A percentile compares a stretch with the other conserved stretches of the same genome.
Evolutionary conservation across 2,329 filamentous ascomycete species (phyloP).

Genomic region (Exophiala aquamarina): DNA sequence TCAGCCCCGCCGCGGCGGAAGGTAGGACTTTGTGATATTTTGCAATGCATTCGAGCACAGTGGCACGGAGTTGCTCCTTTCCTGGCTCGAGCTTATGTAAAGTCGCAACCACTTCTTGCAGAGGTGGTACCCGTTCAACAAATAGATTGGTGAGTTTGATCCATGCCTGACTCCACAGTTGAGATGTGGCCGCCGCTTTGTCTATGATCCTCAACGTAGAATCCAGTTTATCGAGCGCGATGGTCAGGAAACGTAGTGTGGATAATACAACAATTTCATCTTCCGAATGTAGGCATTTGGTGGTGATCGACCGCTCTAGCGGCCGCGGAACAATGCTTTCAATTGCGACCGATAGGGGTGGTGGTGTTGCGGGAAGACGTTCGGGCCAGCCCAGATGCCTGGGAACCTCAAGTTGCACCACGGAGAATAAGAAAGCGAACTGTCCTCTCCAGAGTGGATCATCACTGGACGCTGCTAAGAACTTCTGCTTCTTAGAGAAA

Average conservation of each 20-base stretch:
- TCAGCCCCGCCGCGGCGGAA: conserved; percentile 74
- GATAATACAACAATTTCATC: conserved; percentile 82
- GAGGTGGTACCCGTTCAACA: conserved; percentile 72
- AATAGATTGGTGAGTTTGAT: conserved; percentile 72
- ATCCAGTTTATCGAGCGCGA: conserved; percentile 76
- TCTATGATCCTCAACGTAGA: conserved; percentile 62
- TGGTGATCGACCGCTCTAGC: conserved; percentile 74
- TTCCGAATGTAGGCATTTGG: conserved; percentile 74
- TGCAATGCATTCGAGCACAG: conserved; percentile 72
- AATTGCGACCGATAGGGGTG: conserved; percentile 74
- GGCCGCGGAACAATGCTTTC: conserved; percentile 85
- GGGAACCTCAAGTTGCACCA: conserved; percentile 73
- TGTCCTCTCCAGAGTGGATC: conserved; percentile 95
- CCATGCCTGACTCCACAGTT: conserved; percentile 69
- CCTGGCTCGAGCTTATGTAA: conserved; percentile 69
- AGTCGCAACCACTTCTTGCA: conserved; percentile 75
- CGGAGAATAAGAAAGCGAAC: conserved; percentile 81
- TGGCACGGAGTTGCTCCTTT: conserved; percentile 74
- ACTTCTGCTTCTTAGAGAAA: conserved; percentile 75
- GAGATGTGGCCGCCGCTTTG: conserved; percentile 41
- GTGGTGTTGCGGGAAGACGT: conserved; percentile 66
- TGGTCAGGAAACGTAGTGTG: conserved; percentile 73
- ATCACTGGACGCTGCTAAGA: conserved; percentile 86
- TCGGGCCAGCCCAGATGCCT: conserved; percentile 64
- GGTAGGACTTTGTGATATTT: conserved; percentile 86